Evolutionary conservation across 1,139 yeast genomes (phyloP).

Genomic region (Sugiyamaella castrensis): DNA sequence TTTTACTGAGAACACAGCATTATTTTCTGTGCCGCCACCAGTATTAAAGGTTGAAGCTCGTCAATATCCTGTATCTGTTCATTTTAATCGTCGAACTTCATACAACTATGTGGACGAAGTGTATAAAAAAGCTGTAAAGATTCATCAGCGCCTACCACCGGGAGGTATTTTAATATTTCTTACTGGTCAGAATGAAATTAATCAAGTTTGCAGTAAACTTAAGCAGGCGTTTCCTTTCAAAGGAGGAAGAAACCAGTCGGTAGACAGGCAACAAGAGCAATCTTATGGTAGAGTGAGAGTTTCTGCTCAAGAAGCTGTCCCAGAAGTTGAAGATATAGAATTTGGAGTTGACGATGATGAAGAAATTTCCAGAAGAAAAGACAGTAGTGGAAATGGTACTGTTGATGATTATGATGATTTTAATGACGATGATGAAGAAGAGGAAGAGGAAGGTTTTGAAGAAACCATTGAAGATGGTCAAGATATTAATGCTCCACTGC

Average conservation of each 20-base stretch:
- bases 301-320: constrained; percentile 57
- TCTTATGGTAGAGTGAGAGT: constrained; percentile 43
- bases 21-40: constrained; percentile 84
- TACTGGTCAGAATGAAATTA: constrained; percentile 93
- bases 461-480: constrained; percentile 75
- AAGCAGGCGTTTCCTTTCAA: constrained; percentile 66
- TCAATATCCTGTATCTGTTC: constrained; percentile 91
- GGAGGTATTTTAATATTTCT: constrained; percentile 91
- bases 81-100: constrained; percentile 78
- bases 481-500: constrained; percentile 74
- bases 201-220: constrained; percentile 65
- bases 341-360: constrained; percentile 49
- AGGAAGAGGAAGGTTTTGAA: constrained; percentile 89
- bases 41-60: constrained; percentile 89
- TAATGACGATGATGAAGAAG: constrained; percentile 48
- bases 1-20: constrained; percentile 72
- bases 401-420: constrained; percentile 46
- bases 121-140: constrained; percentile 77
- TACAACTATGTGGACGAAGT: constrained; percentile 85
- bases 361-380: background rate
- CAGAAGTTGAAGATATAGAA: constrained; percentile 88
- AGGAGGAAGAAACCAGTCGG: constrained; percentile 24
- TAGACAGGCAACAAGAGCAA: background rate
- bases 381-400: constrained; percentile 40
- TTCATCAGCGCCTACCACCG: constrained; percentile 81